Evolutionary conservation across 192 early-diverging fungal species (phyloP), one percentile per base, ranked within the genome.

Genomic region (Coemansia sp.): DNA sequence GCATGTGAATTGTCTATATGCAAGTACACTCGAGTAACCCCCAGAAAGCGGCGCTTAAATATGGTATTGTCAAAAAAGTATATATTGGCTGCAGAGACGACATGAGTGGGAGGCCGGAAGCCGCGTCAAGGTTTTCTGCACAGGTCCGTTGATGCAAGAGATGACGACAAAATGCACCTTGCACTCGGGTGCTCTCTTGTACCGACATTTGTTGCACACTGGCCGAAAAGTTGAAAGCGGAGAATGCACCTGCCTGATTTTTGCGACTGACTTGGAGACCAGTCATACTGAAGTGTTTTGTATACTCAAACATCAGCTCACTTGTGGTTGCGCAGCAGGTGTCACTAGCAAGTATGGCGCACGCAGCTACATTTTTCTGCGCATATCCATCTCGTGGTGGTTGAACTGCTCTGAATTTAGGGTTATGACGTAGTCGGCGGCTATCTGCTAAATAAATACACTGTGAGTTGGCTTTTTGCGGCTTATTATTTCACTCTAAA

Each of bases 31-130:
- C n/a, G 18, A 48, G 18, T 20, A n/a, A n/a, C 47, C 18, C 18
- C 47, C 46, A 48, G 46, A 48, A 48, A 48, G 46, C 46, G 17
- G 46, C 12, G 46, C 46, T 48, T 44, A 44, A 20, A 48, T 48
- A 48, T 17, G 20, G 46, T 18, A 18, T n/a, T 18, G 46, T 48
- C 46, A 15, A 48, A 48, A 48, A 48, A 48, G 46, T 48, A 48
- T 18, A 48, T 48, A 48, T 48, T 48, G 46, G n/a, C 46, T 48
- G 46, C 46, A 48, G 46, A n/a, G 7, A 7, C 46, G 46, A 6
- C 46, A 48, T n/a, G 46, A 48, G 46, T 5, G 46, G 18, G 28
- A 31, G 11, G 40, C 40, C 40, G 15, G 15, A n/a, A 48, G 46
- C 46, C 17, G 46, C n/a, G 46, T 17, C 46, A 48, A 20, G 46